Base-by-base conservation (phyloP, 2,329 filamentous ascomycete genomes). In the Cyclaneusma minus region DNA sequence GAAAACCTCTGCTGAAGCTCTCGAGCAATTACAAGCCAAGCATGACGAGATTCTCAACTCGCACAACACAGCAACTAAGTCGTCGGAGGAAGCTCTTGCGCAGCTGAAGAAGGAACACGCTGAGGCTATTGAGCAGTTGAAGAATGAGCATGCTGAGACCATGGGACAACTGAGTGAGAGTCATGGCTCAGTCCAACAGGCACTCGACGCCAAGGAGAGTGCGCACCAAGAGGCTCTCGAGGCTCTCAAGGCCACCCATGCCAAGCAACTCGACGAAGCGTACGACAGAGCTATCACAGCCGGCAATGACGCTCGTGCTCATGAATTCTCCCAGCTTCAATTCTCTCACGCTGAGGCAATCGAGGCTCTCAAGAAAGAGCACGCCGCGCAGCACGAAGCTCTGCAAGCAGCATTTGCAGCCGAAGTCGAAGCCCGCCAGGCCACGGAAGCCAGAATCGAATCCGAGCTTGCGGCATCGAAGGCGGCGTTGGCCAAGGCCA, bases 251-350 rank as follows among this genome's bases (percentile, higher is more conserved):
- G 59, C 62, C 7, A 64, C 56, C 35, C 64, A 74, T 38, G 63
- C 64, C 4, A 63, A 70, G 50, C 66, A 67, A 40, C 43, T 75
- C 7, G 64, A 71, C 45, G 49, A 49, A 17, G 64, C 64, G 27
- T 67, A 68, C 52, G 62, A 57, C 28, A 54, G 51, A 25, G 56
- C 58, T 10, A 41, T 44, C 12, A 58, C 58, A 20, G 53, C 60
- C 12, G 62, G 65, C 27, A 51, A 56, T 33, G 56, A 64, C 16
- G 46, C 57, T 13, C 57, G 63, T 24, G 34, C 60, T 6, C 47
- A 50, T 15, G 62, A 69, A 38, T 47, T 73, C 3, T 59, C 71
- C 20, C 41, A 57, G 4, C 47, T 73, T 14, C 67, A 69, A 42
- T 54, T 56, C 10, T 62, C 47, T 36, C 67, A 72, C 36, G 58